Evolutionary conservation across 164 flowering plant species (phyloP), one percentile per base, ranked within the genome.

Genomic region (Annona squamosa): DNA sequence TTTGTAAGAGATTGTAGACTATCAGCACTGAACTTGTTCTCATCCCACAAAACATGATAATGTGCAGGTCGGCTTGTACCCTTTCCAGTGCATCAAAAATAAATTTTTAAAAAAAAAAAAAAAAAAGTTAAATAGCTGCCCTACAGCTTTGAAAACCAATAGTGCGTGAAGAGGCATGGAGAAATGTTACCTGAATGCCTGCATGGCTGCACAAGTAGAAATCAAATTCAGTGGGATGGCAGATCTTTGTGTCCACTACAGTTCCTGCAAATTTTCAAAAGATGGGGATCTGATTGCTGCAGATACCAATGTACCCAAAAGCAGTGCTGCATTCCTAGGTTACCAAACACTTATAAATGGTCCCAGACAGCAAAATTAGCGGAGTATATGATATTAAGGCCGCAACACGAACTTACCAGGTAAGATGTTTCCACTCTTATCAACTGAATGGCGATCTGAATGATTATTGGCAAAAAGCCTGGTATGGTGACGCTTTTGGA

Each of bases 211-310:
- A 89, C 5, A 89, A 82, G 26, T 87, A 89, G 71, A 89, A 89
- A 59, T 89, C 92, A 71, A 89, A 89, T 44, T 89, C 92, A 1
- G 90, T 89, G 2, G 92, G 92, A 76, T 91, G 96, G 65, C 96
- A 91, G n/a, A 91, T 91, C 81, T 88, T 89, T 37, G 96, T 88
- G 75, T 91, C 96, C 4, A 91, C 96, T n/a, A 91, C 93, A 4
- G 96, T 91, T 56, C 96, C 96, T 91, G 87, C 65, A 67, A 71
- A n/a, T n/a, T 66, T 66, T 66, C 57, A 46, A 68, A 19, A 46
- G 37, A 26, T 26, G 37, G 37, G 37, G 37, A 26, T 26, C 37
- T 26, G 37, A 26, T 26, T 26, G 37, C 37, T 26, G 37, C 37
- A 26, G 37, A 26, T 26, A 26, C 37, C 37, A 26, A 26, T 26